Evolutionary conservation across 2,329 filamentous ascomycete species (phyloP).

Genomic region (Fusarium circinatum): DNA sequence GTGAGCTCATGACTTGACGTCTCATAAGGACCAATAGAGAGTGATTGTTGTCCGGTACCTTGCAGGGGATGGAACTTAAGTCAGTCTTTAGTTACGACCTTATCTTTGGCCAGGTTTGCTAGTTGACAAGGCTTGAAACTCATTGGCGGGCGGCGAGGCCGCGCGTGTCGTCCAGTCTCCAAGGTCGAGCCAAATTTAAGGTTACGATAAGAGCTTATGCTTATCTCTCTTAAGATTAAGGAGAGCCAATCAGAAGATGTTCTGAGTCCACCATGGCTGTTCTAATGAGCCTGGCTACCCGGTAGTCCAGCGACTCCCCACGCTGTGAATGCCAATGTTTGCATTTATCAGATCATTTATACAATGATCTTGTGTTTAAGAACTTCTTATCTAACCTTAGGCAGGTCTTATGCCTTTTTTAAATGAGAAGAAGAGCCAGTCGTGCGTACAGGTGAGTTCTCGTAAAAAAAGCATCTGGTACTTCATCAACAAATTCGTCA

Average conservation of each 20-base stretch:
- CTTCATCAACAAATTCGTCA: too few relatives aligned
- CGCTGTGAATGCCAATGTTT: neutral
- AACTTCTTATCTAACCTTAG: neutral
- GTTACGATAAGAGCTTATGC: conserved; percentile 3
- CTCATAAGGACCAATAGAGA: neutral
- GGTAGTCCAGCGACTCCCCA: neutral
- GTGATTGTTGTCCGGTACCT: neutral
- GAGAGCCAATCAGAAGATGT: neutral
- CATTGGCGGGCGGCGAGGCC: neutral
- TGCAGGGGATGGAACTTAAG: neutral
- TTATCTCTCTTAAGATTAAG: neutral
- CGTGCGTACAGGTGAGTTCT: accelerated
- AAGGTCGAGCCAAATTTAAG: neutral
- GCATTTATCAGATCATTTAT: neutral
- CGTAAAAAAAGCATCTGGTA: accelerated
- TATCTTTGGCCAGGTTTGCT: conserved; percentile 1
- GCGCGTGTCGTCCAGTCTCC: neutral
- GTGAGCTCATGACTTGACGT: neutral
- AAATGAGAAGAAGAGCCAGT: neutral
- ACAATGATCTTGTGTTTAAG: neutral
- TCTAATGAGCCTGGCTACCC: neutral
- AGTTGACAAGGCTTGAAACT: neutral
- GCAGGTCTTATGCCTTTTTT: too few relatives aligned
- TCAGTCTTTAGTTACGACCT: neutral
- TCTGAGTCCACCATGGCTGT: neutral